Evolutionary conservation across 1,284 basidiomycete species (phyloP), one percentile per base, ranked within the genome.

Genomic region (Thelephora terrestris): DNA sequence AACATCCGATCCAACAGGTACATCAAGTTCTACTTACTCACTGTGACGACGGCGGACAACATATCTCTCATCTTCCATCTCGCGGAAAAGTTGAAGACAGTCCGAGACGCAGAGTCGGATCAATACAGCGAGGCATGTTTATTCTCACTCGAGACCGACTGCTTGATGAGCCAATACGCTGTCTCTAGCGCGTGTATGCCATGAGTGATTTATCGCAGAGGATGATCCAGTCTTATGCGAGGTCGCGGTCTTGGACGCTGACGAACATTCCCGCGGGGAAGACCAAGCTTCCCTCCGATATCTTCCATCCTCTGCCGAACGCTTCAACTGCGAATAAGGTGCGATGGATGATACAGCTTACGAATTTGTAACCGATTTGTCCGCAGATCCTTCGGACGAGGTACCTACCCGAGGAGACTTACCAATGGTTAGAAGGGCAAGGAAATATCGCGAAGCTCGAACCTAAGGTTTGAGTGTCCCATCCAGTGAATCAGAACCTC

Each of bases 121-220:
- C 64, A 70, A 5, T 73, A 75, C 52, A 85, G 79, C 64, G 80
- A 88, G 69, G 90, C 88, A 55, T 43, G 71, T 52, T n/a, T n/a
- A 9, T 23, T 20, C 43, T 9, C 12, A 18, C 23, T 16, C 18
- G 47, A 17, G 45, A 10, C 50, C 47, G 40, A 25, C 37, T 4
- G 36, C 43, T 17, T 32, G 25, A 27, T 39, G 43, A 47, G 16
- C 20, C 36, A 18, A 38, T 16, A 29, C 45, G 27, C 18, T 1
- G 25, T 18, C 4, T 36, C 4, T 58, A 96, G 90, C 88, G 90
- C 59, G 70, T 99, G 25, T 97, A 96, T 61, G 76, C 82, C n/a
- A 71, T 91, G 44, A 83, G 84, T 53, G 96, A 99, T 59, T 71
- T 99, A 4, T 83, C 93, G 0, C 89, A 96, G 64, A 78, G 91